phyloP scores from a whole-genome alignment of 768 basidiomycete genomes.

The Auricularia auricula-judae region DNA sequence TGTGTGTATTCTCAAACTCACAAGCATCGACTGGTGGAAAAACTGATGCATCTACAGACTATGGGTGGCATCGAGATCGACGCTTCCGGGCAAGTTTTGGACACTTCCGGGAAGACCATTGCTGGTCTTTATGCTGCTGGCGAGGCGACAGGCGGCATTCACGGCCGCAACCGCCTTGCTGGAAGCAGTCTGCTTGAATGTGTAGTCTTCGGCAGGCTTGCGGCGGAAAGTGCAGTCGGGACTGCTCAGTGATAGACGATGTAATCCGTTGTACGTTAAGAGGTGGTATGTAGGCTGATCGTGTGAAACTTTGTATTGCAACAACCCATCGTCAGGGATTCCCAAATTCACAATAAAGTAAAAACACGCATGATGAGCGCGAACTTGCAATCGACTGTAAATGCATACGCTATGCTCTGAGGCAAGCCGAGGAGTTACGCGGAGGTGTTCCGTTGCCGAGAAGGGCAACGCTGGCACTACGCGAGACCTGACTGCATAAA shows the following conservation, averaged over 20 bases:
- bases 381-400: too few relatives aligned
- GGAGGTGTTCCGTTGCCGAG: too few relatives aligned
- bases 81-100: neutral
- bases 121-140: neutral
- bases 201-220: neutral
- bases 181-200: neutral
- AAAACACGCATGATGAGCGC: too few relatives aligned
- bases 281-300: neutral
- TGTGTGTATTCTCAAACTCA: neutral
- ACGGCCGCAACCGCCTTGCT: neutral
- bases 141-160: neutral
- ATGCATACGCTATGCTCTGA: too few relatives aligned
- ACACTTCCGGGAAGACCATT: neutral
- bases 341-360: too few relatives aligned
- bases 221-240: neutral
- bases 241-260: neutral
- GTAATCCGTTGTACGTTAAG: neutral
- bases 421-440: too few relatives aligned
- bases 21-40: neutral
- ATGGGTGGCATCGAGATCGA: slow-evolving; percentile 7
- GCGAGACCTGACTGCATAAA: too few relatives aligned
- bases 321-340: too few relatives aligned
- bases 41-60: neutral
- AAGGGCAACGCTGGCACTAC: too few relatives aligned
- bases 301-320: too few relatives aligned